phyloP scores from a whole-genome alignment of 2,329 filamentous ascomycete species.

The Chaetomium sp. region DNA sequence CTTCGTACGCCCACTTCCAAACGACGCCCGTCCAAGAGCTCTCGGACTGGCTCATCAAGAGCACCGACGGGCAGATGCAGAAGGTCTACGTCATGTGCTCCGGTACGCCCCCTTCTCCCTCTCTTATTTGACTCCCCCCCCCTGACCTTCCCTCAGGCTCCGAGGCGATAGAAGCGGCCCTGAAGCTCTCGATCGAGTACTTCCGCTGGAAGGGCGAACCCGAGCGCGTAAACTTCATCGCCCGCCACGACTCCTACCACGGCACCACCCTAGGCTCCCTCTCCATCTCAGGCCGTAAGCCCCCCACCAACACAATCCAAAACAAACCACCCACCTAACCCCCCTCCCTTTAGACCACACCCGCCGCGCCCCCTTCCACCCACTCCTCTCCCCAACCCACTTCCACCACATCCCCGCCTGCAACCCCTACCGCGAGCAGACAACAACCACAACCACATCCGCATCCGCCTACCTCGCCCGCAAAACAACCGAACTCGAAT shows the following conservation, averaged over 20 bases:
- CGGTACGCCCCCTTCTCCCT: constrained; percentile 30
- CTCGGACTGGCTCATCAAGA: constrained; percentile 44
- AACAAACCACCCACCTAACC: background rate
- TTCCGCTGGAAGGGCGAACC: constrained; percentile 59
- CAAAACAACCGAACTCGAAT: constrained; percentile 63
- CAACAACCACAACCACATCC: background rate
- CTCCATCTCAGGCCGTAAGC: constrained; percentile 54
- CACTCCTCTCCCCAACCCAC: constrained; percentile 51
- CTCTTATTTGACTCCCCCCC: background rate
- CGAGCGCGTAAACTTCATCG: constrained; percentile 62
- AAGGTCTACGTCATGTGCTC: constrained; percentile 45
- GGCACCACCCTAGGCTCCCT: constrained; percentile 68
- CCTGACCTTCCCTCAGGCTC: constrained; percentile 49
- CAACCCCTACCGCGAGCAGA: constrained; percentile 57
- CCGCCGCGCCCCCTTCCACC: constrained; percentile 59
- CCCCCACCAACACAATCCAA: background rate
- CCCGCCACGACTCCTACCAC: constrained; percentile 68
- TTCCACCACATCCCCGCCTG: constrained; percentile 63
- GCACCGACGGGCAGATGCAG: constrained; percentile 42
- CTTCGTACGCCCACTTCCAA: constrained; percentile 52
- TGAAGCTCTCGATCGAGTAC: constrained; percentile 70
- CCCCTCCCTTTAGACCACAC: constrained; percentile 44
- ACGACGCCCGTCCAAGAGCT: constrained; percentile 55
- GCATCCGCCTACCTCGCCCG: constrained; percentile 42
- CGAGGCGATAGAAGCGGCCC: constrained; percentile 68